Percentiles rank a stretch among this genome's conserved stretches.
Evolutionary conservation across 108 stramenopile species (phyloP).

Genomic region (Aurantiochytrium sp.): DNA sequence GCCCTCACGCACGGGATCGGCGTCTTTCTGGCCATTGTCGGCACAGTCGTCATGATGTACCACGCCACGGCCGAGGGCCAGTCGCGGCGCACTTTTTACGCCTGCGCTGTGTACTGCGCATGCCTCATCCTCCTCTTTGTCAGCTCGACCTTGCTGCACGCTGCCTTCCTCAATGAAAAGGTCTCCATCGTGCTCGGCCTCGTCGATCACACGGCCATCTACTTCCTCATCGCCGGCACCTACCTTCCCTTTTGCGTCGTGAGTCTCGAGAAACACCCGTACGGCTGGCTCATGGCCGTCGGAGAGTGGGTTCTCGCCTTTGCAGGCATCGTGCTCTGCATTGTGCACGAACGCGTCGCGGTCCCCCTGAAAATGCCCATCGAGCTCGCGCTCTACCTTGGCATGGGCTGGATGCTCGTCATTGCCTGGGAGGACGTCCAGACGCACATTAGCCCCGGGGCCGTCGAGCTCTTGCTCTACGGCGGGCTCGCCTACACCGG

Average conservation of each 20-base stretch:
- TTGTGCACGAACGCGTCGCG: neutral
- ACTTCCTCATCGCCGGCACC: slow-evolving; percentile 87
- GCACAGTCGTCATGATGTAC: slow-evolving; percentile 59
- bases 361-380: neutral
- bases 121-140: slow-evolving; percentile 75
- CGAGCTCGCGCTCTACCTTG: slow-evolving; percentile 45
- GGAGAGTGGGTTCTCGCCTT: slow-evolving; percentile 72
- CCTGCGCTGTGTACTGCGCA: slow-evolving; percentile 67
- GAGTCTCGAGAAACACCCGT: slow-evolving; percentile 62
- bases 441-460: neutral
- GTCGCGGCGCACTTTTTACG: neutral
- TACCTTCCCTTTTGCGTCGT: slow-evolving; percentile 88
- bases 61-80: slow-evolving; percentile 24
- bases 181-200: slow-evolving; percentile 64
- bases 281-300: slow-evolving; percentile 61
- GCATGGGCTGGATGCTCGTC: slow-evolving; percentile 50
- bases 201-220: slow-evolving; percentile 89
- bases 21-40: slow-evolving; percentile 71
- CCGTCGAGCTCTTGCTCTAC: slow-evolving; percentile 24
- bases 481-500: slow-evolving; percentile 51
- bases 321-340: slow-evolving; percentile 40
- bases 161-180: slow-evolving; percentile 72
- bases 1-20: slow-evolving; percentile 84
- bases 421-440: slow-evolving; percentile 40
- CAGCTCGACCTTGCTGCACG: slow-evolving; percentile 76